Evolutionary conservation across 768 basidiomycete genomes (phyloP).

Genomic region (Leccinum arenicola): DNA sequence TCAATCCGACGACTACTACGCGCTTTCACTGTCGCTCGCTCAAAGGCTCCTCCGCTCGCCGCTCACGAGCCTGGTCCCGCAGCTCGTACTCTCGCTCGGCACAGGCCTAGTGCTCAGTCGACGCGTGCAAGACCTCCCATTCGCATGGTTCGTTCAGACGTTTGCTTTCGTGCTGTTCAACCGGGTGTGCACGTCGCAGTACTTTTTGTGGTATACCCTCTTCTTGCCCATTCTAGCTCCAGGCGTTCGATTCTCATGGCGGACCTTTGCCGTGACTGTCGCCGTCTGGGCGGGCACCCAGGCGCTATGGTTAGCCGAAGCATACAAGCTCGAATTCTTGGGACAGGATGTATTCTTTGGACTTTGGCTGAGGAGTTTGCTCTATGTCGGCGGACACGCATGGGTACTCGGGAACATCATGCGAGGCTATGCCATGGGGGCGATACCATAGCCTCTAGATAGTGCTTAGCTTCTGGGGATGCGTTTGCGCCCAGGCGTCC

Average conservation of each 20-base stretch:
- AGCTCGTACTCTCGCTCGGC: conserved; percentile 68
- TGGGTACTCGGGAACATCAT: conserved; percentile 77
- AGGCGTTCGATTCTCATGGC: conserved; percentile 49
- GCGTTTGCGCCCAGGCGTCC: background rate
- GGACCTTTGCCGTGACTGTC: conserved; percentile 29
- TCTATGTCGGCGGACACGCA: conserved; percentile 72
- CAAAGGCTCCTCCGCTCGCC: conserved; percentile 60
- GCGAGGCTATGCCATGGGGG: conserved; percentile 35
- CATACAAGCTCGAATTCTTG: conserved; percentile 87
- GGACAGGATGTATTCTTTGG: conserved; percentile 68
- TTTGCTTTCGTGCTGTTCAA: conserved; percentile 92
- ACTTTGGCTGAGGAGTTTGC: conserved; percentile 76
- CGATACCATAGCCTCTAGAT: background rate
- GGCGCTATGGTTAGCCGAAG: conserved; percentile 87
- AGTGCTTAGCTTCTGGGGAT: background rate
- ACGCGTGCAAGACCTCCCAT: conserved; percentile 57
- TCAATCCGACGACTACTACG: conserved; percentile 8
- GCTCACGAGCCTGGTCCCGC: conserved; percentile 79
- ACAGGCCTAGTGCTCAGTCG: conserved; percentile 72
- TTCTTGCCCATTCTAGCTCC: conserved; percentile 83
- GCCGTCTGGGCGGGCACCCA: conserved; percentile 76
- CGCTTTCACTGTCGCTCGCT: conserved; percentile 31
- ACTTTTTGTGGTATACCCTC: conserved; percentile 95
- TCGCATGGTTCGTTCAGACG: conserved; percentile 93
- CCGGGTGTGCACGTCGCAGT: conserved; percentile 98